A percentile compares a stretch with the other conserved stretches of the same genome.
phyloP scores from a whole-genome alignment of 495 filamentous ascomycete genomes.

The Lophiostoma macrostomum region DNA sequence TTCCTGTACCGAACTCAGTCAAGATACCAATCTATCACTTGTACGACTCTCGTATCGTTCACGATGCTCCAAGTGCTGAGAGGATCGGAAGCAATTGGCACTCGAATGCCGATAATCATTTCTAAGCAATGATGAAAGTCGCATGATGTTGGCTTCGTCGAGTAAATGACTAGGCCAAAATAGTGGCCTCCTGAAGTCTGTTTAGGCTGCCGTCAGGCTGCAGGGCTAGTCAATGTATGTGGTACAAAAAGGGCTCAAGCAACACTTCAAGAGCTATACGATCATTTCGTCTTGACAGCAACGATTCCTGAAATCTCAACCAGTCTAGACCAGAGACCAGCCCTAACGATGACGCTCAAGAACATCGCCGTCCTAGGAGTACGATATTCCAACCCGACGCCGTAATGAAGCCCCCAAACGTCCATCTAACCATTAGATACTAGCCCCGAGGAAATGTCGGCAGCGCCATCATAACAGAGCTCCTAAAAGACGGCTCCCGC shows the following conservation, averaged over 20 bases:
- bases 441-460: slow-evolving; percentile 25
- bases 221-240: too few species aligned
- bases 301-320: not conserved
- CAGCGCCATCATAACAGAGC: slow-evolving; percentile 20
- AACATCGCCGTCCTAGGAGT: slow-evolving; percentile 27
- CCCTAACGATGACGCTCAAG: slow-evolving; percentile 28
- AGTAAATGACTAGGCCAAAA: not conserved
- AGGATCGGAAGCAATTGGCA: not conserved
- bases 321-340: not conserved
- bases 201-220: too few species aligned
- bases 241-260: too few species aligned
- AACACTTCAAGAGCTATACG: too few species aligned
- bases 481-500: slow-evolving; percentile 12
- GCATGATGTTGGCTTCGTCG: not conserved
- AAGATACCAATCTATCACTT: too few species aligned
- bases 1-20: not conserved
- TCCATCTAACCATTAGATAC: not conserved
- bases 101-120: not conserved
- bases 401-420: not conserved
- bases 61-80: not conserved
- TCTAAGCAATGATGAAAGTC: not conserved
- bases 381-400: not conserved
- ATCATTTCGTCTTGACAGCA: too few species aligned
- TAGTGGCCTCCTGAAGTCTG: too few species aligned
- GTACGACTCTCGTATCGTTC: too few species aligned